Evolutionary conservation across 768 basidiomycete species (phyloP), one percentile per base, ranked within the genome.

Genomic region (Exidia glandulosa): DNA sequence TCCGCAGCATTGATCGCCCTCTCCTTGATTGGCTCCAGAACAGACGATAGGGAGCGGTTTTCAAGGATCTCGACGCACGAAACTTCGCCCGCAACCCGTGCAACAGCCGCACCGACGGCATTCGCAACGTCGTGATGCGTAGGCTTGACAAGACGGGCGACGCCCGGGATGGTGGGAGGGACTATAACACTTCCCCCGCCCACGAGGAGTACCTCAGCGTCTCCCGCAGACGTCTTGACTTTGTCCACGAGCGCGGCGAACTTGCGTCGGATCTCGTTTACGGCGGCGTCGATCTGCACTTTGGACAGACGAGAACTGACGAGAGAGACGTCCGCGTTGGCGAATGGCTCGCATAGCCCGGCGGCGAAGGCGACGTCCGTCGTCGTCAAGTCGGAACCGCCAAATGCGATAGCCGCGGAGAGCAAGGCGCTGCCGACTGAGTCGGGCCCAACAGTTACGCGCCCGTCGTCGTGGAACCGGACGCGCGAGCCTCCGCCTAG

Each of bases 151-250:
- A 84, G 75, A 54, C 61, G 33, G 57, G 74, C 76, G 3, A 85
- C 78, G 10, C 85, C 85, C 32, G 67, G 70, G 0, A 87, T 74
- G 10, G 69, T 57, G 9, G 75, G 69, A 0, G 85, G 83, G 10
- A 79, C 75, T 33, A 87, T 73, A 63, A 86, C 80, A 0, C 81
- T 79, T 3, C 85, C 85, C 16, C 85, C 85, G 27, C 85, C 85
- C 34, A 86, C 85, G 1, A 87, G 76, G 31, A 84, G 75, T 12
- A 86, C 75, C 29, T 82, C 78, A 48, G 79, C 74, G 65, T 81
- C 79, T 29, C 78, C 77, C 2, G 78, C 77, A 32, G 77, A 79
- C 3, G 84, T 86, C 74, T 87, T 87, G 83, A 87, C 85, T 29
- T 69, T 69, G 29, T 47, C n/a, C 25, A 48, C 23, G 52, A 31